Evolutionary conservation across 495 filamentous ascomycete species (phyloP), one percentile per base, ranked within the genome.

Genomic region (Copromyces sp.): DNA sequence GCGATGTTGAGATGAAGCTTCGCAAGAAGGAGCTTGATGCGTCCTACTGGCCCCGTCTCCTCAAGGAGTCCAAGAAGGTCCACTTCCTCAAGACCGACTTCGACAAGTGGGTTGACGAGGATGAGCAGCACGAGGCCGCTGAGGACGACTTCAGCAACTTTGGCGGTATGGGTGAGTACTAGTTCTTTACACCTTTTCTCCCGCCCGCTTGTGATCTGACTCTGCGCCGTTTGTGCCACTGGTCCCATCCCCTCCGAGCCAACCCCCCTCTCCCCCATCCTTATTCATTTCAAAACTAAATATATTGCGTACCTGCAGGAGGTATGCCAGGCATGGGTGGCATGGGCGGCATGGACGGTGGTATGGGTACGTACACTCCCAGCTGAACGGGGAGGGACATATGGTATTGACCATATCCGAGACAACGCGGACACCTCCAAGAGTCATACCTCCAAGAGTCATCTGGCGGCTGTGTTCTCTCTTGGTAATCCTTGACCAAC

Each of bases 51-150:
- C 95, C 95, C 45, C 89, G 95, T 75, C 87, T 99, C 72, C 84
- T 97, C 78, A 97, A 98, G 90, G 92, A 93, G 37, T 82, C 82
- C 44, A 91, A 93, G 89, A 97, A 93, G 87, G 80, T 90, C 70
- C 95, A 98, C 86, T 99, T 95, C 89, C 82, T 99, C 78, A 98
- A 97, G 93, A 99, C 95, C 76, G 91, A 99, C 82, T 99, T 99
- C 78, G 93, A 98, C 84, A 98, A 98, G 94, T 99, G 96, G 96
- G 94, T 99, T 76, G 96, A 98, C 81, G 95, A 98, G 89, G 95
- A 99, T 81, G 95, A 99, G 87, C 95, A 99, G 85, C 92, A 98
- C 78, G 93, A 91, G 78, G 90, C 84, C 20, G 83, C 86, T 32
- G 95, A 97, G 44, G 94, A 97, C 40, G 93, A 97, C 80, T 90